Evolutionary conservation across 495 filamentous ascomycete genomes (phyloP).

Genomic region (Aspergillus indologenus): DNA sequence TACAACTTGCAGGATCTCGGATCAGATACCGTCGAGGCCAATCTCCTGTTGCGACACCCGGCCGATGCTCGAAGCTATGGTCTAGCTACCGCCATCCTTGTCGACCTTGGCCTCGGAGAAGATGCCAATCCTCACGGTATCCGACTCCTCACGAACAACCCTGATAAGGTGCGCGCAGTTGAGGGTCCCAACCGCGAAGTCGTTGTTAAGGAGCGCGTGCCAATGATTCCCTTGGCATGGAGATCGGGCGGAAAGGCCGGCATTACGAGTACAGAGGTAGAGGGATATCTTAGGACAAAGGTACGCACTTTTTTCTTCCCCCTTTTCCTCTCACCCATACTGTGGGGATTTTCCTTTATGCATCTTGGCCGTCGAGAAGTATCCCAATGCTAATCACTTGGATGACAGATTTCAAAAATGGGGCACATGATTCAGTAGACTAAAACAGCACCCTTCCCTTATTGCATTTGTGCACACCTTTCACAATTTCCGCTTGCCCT

Average conservation of each 20-base stretch:
- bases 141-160: slow-evolving; percentile 92
- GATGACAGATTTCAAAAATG: slow-evolving; percentile 62
- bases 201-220: slow-evolving; percentile 80
- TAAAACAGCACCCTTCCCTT: slow-evolving; percentile 7
- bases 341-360: too few relatives aligned
- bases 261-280: slow-evolving; percentile 81
- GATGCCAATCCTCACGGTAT: slow-evolving; percentile 63
- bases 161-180: slow-evolving; percentile 91
- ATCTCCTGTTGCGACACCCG: slow-evolving; percentile 84
- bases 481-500: slow-evolving; percentile 4
- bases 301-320: slow-evolving; percentile 38
- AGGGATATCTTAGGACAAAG: slow-evolving; percentile 92
- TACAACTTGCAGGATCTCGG: slow-evolving; percentile 97
- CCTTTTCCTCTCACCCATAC: slow-evolving; percentile 5
- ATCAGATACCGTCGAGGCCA: slow-evolving; percentile 93
- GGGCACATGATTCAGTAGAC: slow-evolving; percentile 60
- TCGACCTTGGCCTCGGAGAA: slow-evolving; percentile 71
- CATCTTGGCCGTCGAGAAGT: neutral
- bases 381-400: slow-evolving; percentile 11
- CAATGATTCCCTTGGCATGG: slow-evolving; percentile 97
- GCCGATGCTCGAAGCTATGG: slow-evolving; percentile 94
- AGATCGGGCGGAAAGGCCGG: slow-evolving; percentile 74
- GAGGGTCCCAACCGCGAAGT: slow-evolving; percentile 88
- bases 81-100: slow-evolving; percentile 87
- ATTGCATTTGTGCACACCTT: slow-evolving; percentile 7